Conservation (phyloP, 2,329 filamentous ascomycete species). For the Fusarium algeriense region DNA sequence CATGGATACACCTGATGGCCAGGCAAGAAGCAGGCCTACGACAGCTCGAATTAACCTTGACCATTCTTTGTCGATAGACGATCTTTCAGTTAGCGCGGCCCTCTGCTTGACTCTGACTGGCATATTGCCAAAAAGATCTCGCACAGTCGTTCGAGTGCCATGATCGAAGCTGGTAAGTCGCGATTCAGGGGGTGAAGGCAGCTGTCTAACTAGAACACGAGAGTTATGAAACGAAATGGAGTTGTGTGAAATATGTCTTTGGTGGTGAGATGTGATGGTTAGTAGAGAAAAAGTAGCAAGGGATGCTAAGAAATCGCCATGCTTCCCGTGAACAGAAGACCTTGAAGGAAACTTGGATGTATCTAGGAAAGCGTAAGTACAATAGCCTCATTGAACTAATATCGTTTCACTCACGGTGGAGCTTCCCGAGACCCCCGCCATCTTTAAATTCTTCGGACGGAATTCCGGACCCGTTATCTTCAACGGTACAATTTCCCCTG, state of each 20-base stretch:
- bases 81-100: conserved; percentile 64
- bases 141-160: conserved; percentile 81
- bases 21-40: conserved; percentile 77
- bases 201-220: conserved; percentile 71
- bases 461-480: conserved; percentile 89
- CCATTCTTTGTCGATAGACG: conserved; percentile 72
- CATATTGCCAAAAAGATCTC: conserved; percentile 89
- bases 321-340: conserved; percentile 69
- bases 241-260: conserved; percentile 70
- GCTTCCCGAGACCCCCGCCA: conserved; percentile 77
- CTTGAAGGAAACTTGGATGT: conserved; percentile 77
- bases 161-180: conserved; percentile 67
- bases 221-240: conserved; percentile 79
- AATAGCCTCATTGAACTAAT: conserved; percentile 7
- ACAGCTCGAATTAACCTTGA: conserved; percentile 69
- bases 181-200: conserved; percentile 70
- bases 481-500: conserved; percentile 80
- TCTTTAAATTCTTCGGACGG: conserved; percentile 76
- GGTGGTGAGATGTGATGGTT: conserved; percentile 79
- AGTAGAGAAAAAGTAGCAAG: conserved; percentile 81
- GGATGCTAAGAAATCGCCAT: conserved; percentile 82
- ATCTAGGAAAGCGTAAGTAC: conserved; percentile 61
- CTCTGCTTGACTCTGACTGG: conserved; percentile 90
- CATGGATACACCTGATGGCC: conserved; percentile 68
- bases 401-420: conserved; percentile 70